Percentiles rank a stretch among this genome's conserved stretches.
Conservation (phyloP, 2,329 filamentous ascomycete species). For the Fusarium sp. region DNA sequence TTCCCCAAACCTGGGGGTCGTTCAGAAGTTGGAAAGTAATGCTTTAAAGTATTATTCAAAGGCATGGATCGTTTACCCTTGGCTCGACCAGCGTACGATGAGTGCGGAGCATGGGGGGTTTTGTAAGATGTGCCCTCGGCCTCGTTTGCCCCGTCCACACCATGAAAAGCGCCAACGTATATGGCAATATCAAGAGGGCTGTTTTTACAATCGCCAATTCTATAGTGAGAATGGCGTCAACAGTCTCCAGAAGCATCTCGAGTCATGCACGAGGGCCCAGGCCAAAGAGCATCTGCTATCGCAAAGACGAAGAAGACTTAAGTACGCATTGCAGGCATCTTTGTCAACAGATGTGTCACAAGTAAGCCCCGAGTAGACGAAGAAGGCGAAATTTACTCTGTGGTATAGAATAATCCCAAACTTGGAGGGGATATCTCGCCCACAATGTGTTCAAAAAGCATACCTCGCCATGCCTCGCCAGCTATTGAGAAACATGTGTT, state of each 20-base stretch:
- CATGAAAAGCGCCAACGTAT: no score
- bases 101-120: not conserved
- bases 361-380: no score
- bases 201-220: no score
- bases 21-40: not conserved
- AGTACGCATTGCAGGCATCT: no score
- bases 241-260: conserved; percentile 2
- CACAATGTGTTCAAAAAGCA: not conserved
- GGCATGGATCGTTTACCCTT: not conserved
- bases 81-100: not conserved
- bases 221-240: not conserved
- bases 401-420: not conserved
- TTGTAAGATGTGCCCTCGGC: no score
- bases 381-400: no score
- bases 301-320: no score
- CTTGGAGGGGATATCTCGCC: not conserved
- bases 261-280: not conserved
- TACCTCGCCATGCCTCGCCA: not conserved
- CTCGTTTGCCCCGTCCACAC: no score
- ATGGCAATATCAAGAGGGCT: no score
- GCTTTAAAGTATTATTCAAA: not conserved
- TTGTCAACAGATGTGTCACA: no score
- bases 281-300: no score
- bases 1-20: not conserved
- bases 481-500: not conserved